Conservation (phyloP, 192 early-diverging fungal genomes). For the Coemansia sp. region DNA sequence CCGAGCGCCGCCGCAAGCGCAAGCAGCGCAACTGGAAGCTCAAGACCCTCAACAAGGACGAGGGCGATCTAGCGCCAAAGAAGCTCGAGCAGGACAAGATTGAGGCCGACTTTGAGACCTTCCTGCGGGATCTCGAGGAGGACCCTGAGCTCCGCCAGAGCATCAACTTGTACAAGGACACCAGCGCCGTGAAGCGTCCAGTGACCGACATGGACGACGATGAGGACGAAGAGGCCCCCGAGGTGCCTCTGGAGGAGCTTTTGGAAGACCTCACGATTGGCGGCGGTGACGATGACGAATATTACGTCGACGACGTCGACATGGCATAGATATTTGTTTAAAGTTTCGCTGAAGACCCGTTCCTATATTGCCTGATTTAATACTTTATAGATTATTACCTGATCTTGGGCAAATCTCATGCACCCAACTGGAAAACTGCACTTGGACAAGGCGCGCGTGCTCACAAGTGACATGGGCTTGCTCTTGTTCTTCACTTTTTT, state of each 20-base stretch:
- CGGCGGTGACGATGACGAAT: constrained; percentile 56
- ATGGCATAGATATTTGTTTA: constrained; percentile 17
- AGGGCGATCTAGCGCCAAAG: constrained; percentile 75
- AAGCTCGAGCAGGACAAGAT: constrained; percentile 76
- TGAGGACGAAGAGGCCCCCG: constrained; percentile 78
- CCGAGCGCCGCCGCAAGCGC: constrained; percentile 83
- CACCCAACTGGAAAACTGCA: neutral
- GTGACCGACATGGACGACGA: constrained; percentile 44
- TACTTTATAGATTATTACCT: neutral
- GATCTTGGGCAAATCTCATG: neutral
- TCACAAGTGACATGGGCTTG: neutral
- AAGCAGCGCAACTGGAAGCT: constrained; percentile 90
- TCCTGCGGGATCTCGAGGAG: constrained; percentile 98
- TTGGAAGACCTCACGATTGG: constrained; percentile 85
- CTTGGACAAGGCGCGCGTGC: neutral
- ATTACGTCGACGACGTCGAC: constrained; percentile 16
- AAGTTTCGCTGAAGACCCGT: neutral
- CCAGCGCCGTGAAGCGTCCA: neutral
- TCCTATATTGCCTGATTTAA: neutral
- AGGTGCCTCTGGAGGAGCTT: constrained; percentile 89
- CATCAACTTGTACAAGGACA: constrained; percentile 88
- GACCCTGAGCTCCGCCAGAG: constrained; percentile 94
- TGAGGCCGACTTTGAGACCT: constrained; percentile 91
- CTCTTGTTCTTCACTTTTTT: neutral
- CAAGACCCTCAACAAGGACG: constrained; percentile 82